Percentiles rank a stretch among this genome's conserved stretches.
phyloP scores from a whole-genome alignment of 805 yeast genomes.

The Candida endomychidarum region DNA sequence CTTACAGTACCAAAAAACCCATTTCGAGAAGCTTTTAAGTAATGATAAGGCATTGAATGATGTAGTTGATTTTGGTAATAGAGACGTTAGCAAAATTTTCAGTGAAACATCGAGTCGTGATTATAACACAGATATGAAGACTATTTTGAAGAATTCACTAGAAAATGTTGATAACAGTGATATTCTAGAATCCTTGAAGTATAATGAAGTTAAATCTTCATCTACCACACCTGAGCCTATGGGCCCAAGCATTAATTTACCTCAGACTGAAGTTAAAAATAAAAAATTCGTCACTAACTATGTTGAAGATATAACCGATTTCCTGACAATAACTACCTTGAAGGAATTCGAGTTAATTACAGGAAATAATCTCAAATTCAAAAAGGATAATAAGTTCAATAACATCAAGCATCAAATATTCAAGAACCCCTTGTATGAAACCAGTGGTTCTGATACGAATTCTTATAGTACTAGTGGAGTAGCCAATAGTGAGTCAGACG shows the following conservation, averaged over 20 bases:
- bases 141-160: constrained; percentile 18
- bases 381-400: constrained; percentile 18
- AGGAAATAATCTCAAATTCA: constrained; percentile 31
- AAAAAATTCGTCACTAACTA: not conserved
- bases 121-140: constrained; percentile 30
- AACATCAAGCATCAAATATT: constrained; percentile 40
- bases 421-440: constrained; percentile 41
- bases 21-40: constrained; percentile 22
- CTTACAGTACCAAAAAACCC: constrained; percentile 35
- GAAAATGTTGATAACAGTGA: constrained; percentile 1
- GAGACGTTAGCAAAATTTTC: constrained; percentile 16
- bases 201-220: constrained; percentile 9
- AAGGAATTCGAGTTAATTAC: constrained; percentile 41
- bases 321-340: constrained; percentile 39
- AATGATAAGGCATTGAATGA: constrained; percentile 15
- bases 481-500: constrained; percentile 15
- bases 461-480: constrained; percentile 11
- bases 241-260: not conserved
- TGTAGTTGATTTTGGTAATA: constrained; percentile 22
- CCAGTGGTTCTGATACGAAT: constrained; percentile 44
- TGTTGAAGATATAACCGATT: constrained; percentile 30
- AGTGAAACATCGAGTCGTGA: constrained; percentile 28
- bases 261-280: not conserved
- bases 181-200: constrained; percentile 11
- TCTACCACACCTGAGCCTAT: constrained; percentile 5